Evolutionary conservation across 192 early-diverging fungal genomes (phyloP).

Genomic region (Coemansia sp.): DNA sequence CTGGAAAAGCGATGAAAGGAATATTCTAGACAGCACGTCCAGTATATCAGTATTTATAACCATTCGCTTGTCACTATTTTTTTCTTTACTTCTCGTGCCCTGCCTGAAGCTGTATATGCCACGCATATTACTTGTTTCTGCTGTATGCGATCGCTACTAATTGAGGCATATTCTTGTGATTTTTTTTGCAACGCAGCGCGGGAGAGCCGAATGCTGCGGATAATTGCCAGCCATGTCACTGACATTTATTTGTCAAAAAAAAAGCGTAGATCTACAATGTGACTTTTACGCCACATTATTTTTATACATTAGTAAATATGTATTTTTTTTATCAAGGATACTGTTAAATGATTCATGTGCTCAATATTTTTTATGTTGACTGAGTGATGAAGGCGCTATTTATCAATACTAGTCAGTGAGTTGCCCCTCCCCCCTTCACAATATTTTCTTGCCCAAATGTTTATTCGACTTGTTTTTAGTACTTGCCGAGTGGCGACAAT

Average conservation of each 20-base stretch:
- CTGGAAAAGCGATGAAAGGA: not conserved
- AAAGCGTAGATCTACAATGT: not conserved
- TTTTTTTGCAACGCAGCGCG: not conserved
- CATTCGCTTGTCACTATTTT: not conserved
- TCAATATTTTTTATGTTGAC: not conserved
- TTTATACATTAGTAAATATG: constrained; percentile 1
- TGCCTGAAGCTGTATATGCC: constrained; percentile 10
- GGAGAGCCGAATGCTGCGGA: not conserved
- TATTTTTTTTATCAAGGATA: not conserved
- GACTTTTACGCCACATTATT: not conserved
- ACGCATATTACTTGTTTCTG: constrained; percentile 4
- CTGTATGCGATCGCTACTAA: constrained; percentile 8
- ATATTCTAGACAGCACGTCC: not conserved
- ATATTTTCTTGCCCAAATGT: not conserved
- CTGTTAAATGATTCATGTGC: constrained; percentile 10
- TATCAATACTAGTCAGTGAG: constrained; percentile 5
- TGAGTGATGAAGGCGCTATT: constrained; percentile 11
- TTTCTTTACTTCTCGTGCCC: not conserved
- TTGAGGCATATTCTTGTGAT: not conserved
- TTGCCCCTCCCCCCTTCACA: not conserved
- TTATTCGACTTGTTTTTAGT: not conserved
- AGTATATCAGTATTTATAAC: constrained; percentile 8
- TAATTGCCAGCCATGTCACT: not conserved
- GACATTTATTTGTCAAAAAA: not conserved
- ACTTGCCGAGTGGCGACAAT: constrained; percentile 12